These are phyloP conservation scores for Fallopia convolvulus DNA, from an alignment of 148 eudicot genomes.

Conservation along the genomic window DNA sequence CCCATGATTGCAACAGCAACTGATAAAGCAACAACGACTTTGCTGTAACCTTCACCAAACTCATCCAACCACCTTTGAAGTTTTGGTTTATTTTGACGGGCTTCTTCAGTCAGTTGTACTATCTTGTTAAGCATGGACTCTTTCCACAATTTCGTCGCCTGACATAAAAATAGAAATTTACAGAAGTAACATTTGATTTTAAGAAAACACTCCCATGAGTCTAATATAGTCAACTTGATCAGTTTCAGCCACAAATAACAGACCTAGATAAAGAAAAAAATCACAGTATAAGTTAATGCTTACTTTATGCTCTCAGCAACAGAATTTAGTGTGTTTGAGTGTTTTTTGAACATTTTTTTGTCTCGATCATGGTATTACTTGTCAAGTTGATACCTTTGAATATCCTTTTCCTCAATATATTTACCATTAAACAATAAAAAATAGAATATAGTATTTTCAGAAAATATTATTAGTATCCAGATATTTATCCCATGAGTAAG, in stretches of 20 bases:
- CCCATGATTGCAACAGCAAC: slow-evolving; percentile 79
- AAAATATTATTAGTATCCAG: neutral
- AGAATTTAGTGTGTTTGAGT: neutral
- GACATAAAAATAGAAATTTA: slow-evolving; percentile 18
- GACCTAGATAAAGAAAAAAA: neutral
- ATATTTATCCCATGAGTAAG: neutral
- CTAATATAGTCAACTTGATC: neutral
- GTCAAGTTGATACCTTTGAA: too few species aligned
- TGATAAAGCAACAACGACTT: slow-evolving; percentile 75
- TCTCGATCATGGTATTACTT: too few species aligned
- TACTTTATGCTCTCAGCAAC: neutral
- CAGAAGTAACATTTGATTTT: neutral
- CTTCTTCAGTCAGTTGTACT: slow-evolving; percentile 89
- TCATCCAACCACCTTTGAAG: slow-evolving; percentile 97
- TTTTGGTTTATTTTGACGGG: slow-evolving; percentile 79
- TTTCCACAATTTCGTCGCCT: slow-evolving; percentile 89
- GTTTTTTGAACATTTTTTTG: too few species aligned
- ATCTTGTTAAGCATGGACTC: slow-evolving; percentile 88
- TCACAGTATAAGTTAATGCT: neutral
- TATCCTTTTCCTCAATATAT: too few species aligned
- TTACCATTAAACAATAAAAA: too few species aligned
- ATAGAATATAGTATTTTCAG: neutral
- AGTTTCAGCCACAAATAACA: neutral
- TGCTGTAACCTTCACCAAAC: slow-evolving; percentile 86
- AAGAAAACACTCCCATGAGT: neutral